Base-by-base conservation (phyloP, 768 basidiomycete species). In the Serendipita sp. region DNA sequence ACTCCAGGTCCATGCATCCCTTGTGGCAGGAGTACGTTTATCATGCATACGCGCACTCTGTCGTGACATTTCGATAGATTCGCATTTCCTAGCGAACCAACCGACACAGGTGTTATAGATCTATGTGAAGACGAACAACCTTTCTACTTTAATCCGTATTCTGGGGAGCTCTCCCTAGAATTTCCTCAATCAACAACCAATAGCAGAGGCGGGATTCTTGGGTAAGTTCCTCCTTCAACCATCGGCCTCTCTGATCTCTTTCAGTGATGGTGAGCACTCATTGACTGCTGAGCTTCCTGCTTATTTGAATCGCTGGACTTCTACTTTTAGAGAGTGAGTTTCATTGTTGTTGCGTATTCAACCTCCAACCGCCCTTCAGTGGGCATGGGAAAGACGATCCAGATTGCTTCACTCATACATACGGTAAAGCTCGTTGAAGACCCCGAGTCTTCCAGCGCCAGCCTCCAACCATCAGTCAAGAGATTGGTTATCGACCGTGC, bases 361-460 rank as follows among this genome's bases (percentile, higher is more conserved):
- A 20, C 9, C n/a, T 7, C n/a, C 60, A 13, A 65, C 30, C 67
- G 5, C 34, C 45, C 26, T 33, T 28, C 61, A 90, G 89, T 93
- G 90, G 90, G 90, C n/a, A 87, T 94, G 82, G 91, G 91, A 4
- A 94, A 94, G 74, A 91, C 90, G 0, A 92, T 93, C 66, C 93
- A 93, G 89, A 72, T 96, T 34, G 89, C 92, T 1, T 84, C 90
- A 9, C 80, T 96, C 60, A 87, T 96, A 26, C 92, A 94, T 65
- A 84, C 82, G 3, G 72, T 76, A 2, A 77, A 82, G 22, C 69
- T 74, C 20, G 71, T 62, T 67, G 69, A 60, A 64, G 38, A 31
- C 20, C 69, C 72, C 13, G 63, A 69, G 16, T 66, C 70, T 2
- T 62, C 65, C 2, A 68, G 65, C 30, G 71, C 63, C 24, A 68